Evolutionary conservation across 306 rosid species (phyloP), one percentile per base, ranked within the genome.

Genomic region (Cucumis sativus): DNA sequence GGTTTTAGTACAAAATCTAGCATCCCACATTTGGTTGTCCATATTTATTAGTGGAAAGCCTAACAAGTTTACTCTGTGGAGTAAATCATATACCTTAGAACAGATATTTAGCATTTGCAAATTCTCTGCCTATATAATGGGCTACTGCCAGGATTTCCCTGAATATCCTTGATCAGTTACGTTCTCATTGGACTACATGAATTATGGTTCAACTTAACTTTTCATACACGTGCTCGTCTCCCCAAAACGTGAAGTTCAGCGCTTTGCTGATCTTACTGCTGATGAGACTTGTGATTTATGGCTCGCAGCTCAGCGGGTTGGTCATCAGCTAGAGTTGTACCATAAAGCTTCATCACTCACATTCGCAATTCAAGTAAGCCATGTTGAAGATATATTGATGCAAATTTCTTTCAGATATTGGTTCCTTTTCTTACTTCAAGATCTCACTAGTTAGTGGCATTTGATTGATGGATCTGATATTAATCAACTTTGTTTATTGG

Each of bases 171-270:
- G 56, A 49, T 47, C 13, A 23, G 59, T 47, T 47, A 45, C 57
- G 10, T 70, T 70, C 58, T 47, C 41, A 23, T 47, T 1, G n/a
- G 58, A 23, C 14, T 20, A 45, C 39, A 11, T 70, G n/a, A 45
- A 8, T 71, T 47, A 45, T 15, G 41, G 41, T n/a, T 71, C 75
- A 68, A 68, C 10, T 94, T 94, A 83, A 86, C 95, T 23, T 78
- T 78, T 71, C 81, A 69, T 83, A 91, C 97, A 95, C 77, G 98
- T 95, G 83, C 97, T 95, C 39, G 81, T 95, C 81, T 90, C 95
- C 81, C 96, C 98, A n/a, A 92, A 88, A 87, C 96, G 97, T 21
- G 97, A 92, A 86, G 98, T 88, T 68, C 91, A 89, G 76, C 95
- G 98, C 60, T 90, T 94, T 45, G 77, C 68, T 68, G 98, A 94